phyloP scores from a whole-genome alignment of 345 rosid genomes.

The Barbarea vulgaris region DNA sequence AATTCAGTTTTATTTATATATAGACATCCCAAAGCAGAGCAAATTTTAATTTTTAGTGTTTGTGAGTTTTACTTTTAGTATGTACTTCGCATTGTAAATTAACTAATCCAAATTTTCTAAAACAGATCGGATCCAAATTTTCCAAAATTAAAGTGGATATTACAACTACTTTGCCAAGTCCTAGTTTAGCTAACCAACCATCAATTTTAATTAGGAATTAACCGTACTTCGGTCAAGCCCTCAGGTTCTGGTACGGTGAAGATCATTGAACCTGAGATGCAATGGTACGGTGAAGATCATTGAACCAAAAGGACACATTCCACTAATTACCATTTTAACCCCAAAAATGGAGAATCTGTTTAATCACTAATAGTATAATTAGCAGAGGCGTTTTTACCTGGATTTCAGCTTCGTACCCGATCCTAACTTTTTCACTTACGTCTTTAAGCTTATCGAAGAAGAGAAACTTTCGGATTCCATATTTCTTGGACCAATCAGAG shows the following conservation, averaged over 20 bases:
- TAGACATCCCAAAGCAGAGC: no score
- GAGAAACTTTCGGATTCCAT: conserved; percentile 62
- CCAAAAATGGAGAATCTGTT: neutral
- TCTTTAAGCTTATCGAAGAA: conserved; percentile 71
- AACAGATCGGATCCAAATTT: neutral
- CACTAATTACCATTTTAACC: neutral
- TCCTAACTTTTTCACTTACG: conserved; percentile 53
- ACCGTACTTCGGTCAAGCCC: neutral
- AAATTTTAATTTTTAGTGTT: no score
- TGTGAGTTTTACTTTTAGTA: no score
- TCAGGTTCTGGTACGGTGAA: neutral
- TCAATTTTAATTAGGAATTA: neutral
- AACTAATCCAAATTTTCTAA: neutral
- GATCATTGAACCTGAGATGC: neutral
- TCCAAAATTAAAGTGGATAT: neutral
- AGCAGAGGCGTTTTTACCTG: conserved; percentile 44
- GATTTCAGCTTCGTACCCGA: conserved; percentile 61
- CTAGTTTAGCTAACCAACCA: neutral
- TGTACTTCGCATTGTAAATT: no score
- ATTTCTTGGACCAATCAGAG: conserved; percentile 64
- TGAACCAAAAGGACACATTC: neutral
- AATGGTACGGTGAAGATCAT: neutral
- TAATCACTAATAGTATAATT: conserved; percentile 1
- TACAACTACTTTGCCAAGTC: neutral
- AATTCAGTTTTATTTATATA: no score